Evolutionary conservation across 129 eudicot species (phyloP).

Genomic region (Artemisia argyi): DNA sequence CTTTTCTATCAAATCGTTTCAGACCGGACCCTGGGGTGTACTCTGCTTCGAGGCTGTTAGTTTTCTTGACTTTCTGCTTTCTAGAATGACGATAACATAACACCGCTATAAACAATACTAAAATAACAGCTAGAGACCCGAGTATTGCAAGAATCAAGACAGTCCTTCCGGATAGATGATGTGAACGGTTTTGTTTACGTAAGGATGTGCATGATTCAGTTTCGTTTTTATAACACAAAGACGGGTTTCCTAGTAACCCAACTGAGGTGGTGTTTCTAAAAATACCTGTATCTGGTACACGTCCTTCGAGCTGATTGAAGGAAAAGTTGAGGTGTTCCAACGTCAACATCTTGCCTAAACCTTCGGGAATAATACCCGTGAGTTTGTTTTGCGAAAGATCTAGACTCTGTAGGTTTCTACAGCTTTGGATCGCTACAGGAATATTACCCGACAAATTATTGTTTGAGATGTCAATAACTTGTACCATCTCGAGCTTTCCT

Average conservation of each 20-base stretch:
- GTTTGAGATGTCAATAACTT: slow-evolving; percentile 71
- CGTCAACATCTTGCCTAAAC: slow-evolving; percentile 34
- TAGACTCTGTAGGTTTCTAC: slow-evolving; percentile 60
- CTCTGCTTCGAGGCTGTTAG: slow-evolving; percentile 32
- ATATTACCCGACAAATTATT: slow-evolving; percentile 68
- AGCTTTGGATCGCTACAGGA: slow-evolving; percentile 47
- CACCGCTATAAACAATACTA: slow-evolving; percentile 32
- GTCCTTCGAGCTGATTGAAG: slow-evolving; percentile 75
- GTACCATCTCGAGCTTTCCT: slow-evolving; percentile 67
- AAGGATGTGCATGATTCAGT: slow-evolving; percentile 34
- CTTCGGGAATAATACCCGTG: slow-evolving; percentile 64
- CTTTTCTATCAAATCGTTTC: slow-evolving; percentile 56
- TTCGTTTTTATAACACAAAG: slow-evolving; percentile 50
- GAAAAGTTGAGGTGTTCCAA: slow-evolving; percentile 71
- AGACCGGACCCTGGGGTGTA: slow-evolving; percentile 39
- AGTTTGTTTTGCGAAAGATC: slow-evolving; percentile 72
- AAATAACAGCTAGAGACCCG: slow-evolving; percentile 34
- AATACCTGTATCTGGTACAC: slow-evolving; percentile 50
- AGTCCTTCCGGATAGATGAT: slow-evolving; percentile 37
- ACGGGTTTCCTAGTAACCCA: slow-evolving; percentile 62
- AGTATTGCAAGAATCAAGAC: slow-evolving; percentile 41
- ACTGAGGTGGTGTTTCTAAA: slow-evolving; percentile 40
- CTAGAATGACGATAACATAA: slow-evolving; percentile 19
- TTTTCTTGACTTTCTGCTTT: slow-evolving; percentile 21
- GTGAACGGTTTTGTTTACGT: slow-evolving; percentile 20